Evolutionary conservation across 192 early-diverging fungal species (phyloP).

Genomic region (Fimicolochytrium jonesii): DNA sequence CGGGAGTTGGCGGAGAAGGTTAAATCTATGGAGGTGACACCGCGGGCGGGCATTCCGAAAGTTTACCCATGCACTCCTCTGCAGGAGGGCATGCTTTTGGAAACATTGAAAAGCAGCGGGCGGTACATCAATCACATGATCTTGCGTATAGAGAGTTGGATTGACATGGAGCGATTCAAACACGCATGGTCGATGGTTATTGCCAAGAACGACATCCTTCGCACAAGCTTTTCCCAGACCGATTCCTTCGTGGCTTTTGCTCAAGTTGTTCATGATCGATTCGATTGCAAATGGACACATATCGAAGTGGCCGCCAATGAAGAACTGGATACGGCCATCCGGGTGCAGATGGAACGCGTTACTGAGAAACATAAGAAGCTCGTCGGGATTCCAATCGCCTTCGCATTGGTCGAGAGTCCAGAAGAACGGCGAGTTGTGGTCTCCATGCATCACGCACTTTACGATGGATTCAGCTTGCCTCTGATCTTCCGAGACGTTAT

Average conservation of each 20-base stretch:
- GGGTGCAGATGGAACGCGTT: not conserved
- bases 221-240: conserved; percentile 5
- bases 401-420: not conserved
- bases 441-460: conserved; percentile 31
- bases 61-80: conserved; percentile 26
- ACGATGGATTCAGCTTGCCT: conserved; percentile 33
- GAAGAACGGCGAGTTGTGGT: conserved; percentile 6
- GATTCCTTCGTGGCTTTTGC: not conserved
- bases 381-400: not conserved
- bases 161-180: not conserved
- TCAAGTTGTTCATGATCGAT: conserved; percentile 18
- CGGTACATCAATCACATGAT: conserved; percentile 7
- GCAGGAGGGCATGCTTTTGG: conserved; percentile 24
- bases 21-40: no score
- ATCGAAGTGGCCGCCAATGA: not conserved
- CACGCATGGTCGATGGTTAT: not conserved
- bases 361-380: not conserved
- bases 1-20: not conserved
- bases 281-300: no score
- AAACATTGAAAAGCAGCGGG: conserved; percentile 1
- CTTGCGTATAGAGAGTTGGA: not conserved
- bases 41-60: not conserved
- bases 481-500: conserved; percentile 29
- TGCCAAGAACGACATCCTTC: conserved; percentile 8
- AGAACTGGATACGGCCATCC: not conserved